Evolutionary conservation across 2,329 filamentous ascomycete species (phyloP).

Genomic region (Tolypocladium ophioglossoides): DNA sequence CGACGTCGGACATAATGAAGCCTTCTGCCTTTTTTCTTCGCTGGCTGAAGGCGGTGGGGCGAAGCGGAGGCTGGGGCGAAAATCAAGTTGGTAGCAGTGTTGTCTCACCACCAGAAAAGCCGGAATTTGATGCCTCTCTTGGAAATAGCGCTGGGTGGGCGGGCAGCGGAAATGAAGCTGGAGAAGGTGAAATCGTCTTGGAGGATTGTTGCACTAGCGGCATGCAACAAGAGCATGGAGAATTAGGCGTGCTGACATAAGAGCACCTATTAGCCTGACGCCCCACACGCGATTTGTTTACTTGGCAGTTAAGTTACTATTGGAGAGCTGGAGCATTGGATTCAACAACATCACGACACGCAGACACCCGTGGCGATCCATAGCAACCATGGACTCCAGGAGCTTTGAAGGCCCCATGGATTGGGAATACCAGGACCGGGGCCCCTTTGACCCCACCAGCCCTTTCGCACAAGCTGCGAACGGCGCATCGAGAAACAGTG

Average conservation of each 20-base stretch:
- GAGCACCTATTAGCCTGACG: slow-evolving; percentile 1
- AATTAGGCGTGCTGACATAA: slow-evolving; percentile 19
- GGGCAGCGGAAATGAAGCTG: not conserved
- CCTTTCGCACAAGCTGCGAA: slow-evolving; percentile 47
- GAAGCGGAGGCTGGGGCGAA: not conserved
- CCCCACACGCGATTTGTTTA: slow-evolving; percentile 21
- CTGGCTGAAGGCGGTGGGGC: not conserved
- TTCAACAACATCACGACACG: not conserved
- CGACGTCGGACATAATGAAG: slow-evolving; percentile 34
- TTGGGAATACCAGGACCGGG: slow-evolving; percentile 51
- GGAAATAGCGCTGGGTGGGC: not conserved
- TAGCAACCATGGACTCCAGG: slow-evolving; percentile 37
- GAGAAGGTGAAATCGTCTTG: not conserved
- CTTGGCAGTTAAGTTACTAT: slow-evolving; percentile 17
- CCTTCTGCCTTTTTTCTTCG: not conserved
- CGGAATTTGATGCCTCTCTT: not conserved
- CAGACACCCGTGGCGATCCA: not conserved
- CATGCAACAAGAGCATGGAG: not conserved
- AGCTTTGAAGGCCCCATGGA: slow-evolving; percentile 55
- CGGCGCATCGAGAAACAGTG: slow-evolving; percentile 29
- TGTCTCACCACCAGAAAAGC: not conserved
- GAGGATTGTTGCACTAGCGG: not conserved
- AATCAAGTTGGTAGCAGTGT: not conserved
- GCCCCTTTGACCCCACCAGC: slow-evolving; percentile 49
- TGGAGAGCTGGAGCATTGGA: slow-evolving; percentile 7